Conservation (phyloP, 106 monocot genomes). For the Dendrobium chrysotoxum region DNA sequence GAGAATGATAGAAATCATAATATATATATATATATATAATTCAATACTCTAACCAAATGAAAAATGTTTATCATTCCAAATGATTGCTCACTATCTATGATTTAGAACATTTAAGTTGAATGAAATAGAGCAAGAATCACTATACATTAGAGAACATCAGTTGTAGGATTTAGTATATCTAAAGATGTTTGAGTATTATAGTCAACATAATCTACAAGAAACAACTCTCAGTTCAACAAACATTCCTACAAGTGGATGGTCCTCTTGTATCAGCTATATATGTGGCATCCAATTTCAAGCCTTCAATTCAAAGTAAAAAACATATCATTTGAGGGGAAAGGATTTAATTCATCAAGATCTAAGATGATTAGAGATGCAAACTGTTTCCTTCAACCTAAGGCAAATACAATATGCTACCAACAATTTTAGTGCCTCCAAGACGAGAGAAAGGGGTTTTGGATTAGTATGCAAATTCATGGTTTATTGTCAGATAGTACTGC, state of each 20-base stretch:
- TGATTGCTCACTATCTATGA: no score
- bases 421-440: conserved; percentile 40
- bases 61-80: no score
- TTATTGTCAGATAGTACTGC: conserved; percentile 45
- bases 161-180: no score
- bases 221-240: no score
- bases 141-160: no score
- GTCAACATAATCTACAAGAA: no score
- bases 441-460: conserved; percentile 73
- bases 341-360: not conserved
- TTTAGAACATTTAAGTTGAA: no score
- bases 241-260: conserved; percentile 74
- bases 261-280: conserved; percentile 77
- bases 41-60: no score
- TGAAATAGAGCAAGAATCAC: no score
- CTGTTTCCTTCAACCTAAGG: conserved; percentile 44
- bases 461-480: conserved; percentile 58
- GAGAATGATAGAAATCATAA: no score
- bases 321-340: not conserved
- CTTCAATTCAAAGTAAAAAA: not conserved
- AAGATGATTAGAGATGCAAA: conserved; percentile 42
- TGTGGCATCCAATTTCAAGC: conserved; percentile 30
- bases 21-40: no score
- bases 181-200: no score
- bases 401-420: conserved; percentile 59